Evolutionary conservation across 257 asterid genomes (phyloP).

Genomic region (Linderniella brevidens): DNA sequence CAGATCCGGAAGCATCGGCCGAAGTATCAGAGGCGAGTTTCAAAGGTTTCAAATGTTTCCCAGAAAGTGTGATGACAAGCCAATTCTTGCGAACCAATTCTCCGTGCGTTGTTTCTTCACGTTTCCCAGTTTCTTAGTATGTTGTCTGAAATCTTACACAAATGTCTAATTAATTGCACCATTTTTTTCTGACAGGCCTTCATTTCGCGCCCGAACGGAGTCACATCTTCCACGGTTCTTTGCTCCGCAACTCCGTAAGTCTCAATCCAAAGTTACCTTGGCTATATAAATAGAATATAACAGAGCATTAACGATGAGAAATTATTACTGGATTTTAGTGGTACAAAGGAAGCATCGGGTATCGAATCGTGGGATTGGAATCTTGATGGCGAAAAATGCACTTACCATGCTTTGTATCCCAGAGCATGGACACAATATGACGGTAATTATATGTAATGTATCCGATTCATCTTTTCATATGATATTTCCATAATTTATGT

Average conservation of each 20-base stretch:
- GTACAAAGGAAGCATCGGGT: conserved; percentile 62
- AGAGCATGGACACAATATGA: conserved; percentile 98
- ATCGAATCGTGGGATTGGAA: conserved; percentile 98
- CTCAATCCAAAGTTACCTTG: conserved; percentile 18
- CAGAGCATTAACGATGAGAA: not conserved
- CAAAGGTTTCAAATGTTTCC: conserved; percentile 91
- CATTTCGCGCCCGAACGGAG: conserved; percentile 66
- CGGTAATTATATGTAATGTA: conserved; percentile 22
- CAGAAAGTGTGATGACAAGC: conserved; percentile 74
- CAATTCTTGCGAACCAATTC: conserved; percentile 79
- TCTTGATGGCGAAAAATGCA: conserved; percentile 45
- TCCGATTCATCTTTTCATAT: no score
- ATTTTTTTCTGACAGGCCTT: conserved; percentile 35
- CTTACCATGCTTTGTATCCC: conserved; percentile 91
- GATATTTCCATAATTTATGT: no score
- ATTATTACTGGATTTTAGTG: conserved; percentile 20
- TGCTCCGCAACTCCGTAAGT: conserved; percentile 49
- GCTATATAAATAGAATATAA: not conserved
- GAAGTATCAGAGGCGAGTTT: conserved; percentile 91
- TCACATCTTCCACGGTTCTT: conserved; percentile 56
- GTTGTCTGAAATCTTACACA: no score
- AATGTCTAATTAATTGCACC: no score
- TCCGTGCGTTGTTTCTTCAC: conserved; percentile 55
- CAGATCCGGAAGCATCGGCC: conserved; percentile 98
- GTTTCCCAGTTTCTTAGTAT: no score